These are phyloP conservation scores for Tricholoma saponaceum DNA, from an alignment of 768 basidiomycete species.

Conservation along the genomic window DNA sequence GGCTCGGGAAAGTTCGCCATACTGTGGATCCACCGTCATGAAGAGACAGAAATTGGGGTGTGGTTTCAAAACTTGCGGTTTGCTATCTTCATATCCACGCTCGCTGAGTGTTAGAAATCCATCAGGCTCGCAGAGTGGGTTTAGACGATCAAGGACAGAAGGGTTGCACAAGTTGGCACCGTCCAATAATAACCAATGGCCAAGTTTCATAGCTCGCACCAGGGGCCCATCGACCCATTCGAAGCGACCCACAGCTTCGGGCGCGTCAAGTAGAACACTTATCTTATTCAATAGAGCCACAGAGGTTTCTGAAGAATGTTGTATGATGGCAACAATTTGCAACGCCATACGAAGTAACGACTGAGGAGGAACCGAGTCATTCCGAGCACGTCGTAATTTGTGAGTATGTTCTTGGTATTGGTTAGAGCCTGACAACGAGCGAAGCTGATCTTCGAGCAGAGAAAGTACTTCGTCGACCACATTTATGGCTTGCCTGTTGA, in stretches of 20 bases:
- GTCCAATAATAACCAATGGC: conserved; percentile 88
- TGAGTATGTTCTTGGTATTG: conserved; percentile 15
- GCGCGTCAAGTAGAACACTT: conserved; percentile 15
- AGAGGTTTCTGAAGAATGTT: neutral
- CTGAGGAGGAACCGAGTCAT: conserved; percentile 4
- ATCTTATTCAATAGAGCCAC: conserved; percentile 18
- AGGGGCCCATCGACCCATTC: conserved; percentile 97
- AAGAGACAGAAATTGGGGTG: conserved; percentile 90
- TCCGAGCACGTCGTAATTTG: conserved; percentile 17
- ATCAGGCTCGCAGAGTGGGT: conserved; percentile 88
- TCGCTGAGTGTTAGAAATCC: conserved; percentile 87
- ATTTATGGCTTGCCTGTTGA: conserved; percentile 32
- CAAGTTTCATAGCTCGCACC: conserved; percentile 77
- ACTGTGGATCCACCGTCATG: conserved; percentile 88
- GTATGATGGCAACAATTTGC: conserved; percentile 11
- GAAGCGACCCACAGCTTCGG: conserved; percentile 52
- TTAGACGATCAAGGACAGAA: conserved; percentile 93
- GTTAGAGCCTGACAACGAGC: conserved; percentile 29
- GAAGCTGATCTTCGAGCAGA: conserved; percentile 34
- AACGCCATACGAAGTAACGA: conserved; percentile 12
- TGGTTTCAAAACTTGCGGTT: conserved; percentile 69
- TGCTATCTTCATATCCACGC: conserved; percentile 76
- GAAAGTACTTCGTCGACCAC: conserved; percentile 37
- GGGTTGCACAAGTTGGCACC: conserved; percentile 93
- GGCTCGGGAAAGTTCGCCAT: conserved; percentile 92